These are phyloP conservation scores for Xylaria sp. DNA, from an alignment of 2,329 filamentous ascomycete genomes.

Conservation along the genomic window DNA sequence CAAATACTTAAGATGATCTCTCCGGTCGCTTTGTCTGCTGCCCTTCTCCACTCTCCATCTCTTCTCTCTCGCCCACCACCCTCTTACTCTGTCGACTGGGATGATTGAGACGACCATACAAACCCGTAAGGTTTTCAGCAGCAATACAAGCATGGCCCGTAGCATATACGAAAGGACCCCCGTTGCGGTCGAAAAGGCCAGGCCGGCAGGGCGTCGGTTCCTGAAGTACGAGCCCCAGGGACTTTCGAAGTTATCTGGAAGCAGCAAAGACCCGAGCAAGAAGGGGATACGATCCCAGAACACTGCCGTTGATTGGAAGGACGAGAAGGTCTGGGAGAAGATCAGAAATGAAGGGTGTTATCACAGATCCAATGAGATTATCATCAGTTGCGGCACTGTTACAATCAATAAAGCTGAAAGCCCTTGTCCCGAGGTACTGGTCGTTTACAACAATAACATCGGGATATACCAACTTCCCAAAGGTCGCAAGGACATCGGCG, in stretches of 20 bases:
- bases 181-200: slow-evolving; percentile 16
- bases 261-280: slow-evolving; percentile 21
- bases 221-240: slow-evolving; percentile 12
- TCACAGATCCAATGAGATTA: slow-evolving; percentile 38
- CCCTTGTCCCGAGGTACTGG: slow-evolving; percentile 33
- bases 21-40: not conserved
- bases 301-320: slow-evolving; percentile 26
- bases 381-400: slow-evolving; percentile 45
- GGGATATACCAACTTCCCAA: slow-evolving; percentile 44
- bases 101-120: not conserved
- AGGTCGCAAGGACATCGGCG: slow-evolving; percentile 44
- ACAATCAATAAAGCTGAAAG: slow-evolving; percentile 35
- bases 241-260: slow-evolving; percentile 17
- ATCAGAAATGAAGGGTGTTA: slow-evolving; percentile 32
- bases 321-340: slow-evolving; percentile 29
- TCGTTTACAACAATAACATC: slow-evolving; percentile 40
- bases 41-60: not conserved
- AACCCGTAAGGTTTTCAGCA: not conserved
- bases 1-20: slow-evolving; percentile 13
- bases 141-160: slow-evolving; percentile 20
- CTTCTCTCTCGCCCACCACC: not conserved
- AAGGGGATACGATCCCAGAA: slow-evolving; percentile 23
- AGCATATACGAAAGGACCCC: slow-evolving; percentile 18
- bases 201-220: slow-evolving; percentile 4
- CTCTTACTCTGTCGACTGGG: not conserved